phyloP scores from a whole-genome alignment of 75 land plant species.

The Pinus taeda region DNA sequence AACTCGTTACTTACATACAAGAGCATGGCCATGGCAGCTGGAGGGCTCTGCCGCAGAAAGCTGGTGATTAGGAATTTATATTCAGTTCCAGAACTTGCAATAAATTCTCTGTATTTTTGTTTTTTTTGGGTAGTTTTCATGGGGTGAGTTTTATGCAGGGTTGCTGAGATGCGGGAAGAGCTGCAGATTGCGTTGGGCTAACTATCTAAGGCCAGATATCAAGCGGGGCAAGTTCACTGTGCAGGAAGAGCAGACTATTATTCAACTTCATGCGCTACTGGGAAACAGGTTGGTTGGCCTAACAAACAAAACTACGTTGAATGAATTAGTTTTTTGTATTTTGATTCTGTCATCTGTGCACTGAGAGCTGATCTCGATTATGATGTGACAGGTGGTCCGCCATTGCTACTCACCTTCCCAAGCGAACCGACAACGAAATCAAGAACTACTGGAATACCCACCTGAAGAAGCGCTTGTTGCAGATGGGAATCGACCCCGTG shows the following conservation, averaged over 20 bases:
- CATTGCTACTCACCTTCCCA: constrained; percentile 70
- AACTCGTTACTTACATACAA: constrained; percentile 14
- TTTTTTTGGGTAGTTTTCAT: too few species aligned
- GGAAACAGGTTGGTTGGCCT: constrained; percentile 13
- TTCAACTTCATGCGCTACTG: constrained; percentile 19
- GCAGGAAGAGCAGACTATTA: constrained; percentile 15
- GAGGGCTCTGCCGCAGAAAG: constrained; percentile 18
- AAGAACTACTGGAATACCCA: constrained; percentile 86
- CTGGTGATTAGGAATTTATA: neutral
- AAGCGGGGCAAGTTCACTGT: constrained; percentile 18
- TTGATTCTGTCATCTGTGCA: neutral
- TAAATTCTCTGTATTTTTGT: neutral
- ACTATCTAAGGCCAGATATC: constrained; percentile 24
- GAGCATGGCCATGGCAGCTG: constrained; percentile 19
- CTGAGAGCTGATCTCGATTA: neutral
- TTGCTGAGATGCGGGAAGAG: constrained; percentile 25
- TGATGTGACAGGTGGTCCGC: constrained; percentile 64
- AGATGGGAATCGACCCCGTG: constrained; percentile 78
- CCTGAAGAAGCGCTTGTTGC: constrained; percentile 58
- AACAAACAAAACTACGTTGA: neutral
- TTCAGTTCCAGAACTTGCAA: neutral
- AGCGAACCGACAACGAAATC: constrained; percentile 74
- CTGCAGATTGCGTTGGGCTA: constrained; percentile 25
- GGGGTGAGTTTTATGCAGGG: constrained; percentile 11
- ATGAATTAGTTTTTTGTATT: too few species aligned